phyloP scores from a whole-genome alignment of 306 rosid species.

The Cicer chorassanicum region DNA sequence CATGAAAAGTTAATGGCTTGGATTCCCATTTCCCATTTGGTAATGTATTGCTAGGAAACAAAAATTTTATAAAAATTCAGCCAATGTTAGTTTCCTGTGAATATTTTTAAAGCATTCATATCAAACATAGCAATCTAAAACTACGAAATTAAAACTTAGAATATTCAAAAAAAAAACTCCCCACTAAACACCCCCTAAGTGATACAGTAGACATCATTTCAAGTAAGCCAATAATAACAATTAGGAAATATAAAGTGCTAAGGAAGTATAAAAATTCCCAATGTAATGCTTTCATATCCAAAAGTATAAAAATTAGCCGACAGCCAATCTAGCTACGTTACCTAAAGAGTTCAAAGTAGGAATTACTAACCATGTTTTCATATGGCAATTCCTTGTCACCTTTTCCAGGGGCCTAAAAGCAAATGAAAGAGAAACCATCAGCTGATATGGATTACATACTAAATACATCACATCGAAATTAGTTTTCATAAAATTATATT shows the following conservation, averaged over 20 bases:
- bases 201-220: conserved; percentile 22
- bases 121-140: background rate
- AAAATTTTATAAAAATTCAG: background rate
- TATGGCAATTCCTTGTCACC: conserved; percentile 86
- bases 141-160: background rate
- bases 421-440: conserved; percentile 46
- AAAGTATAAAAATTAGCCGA: background rate
- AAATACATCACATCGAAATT: background rate
- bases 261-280: background rate
- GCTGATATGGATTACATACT: conserved; percentile 7
- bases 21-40: background rate
- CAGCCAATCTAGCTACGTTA: conserved; percentile 14
- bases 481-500: conserved; percentile 36
- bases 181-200: background rate
- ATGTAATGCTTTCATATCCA: conserved; percentile 6
- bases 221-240: conserved; percentile 6
- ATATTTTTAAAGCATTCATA: background rate
- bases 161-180: background rate
- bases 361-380: conserved; percentile 82
- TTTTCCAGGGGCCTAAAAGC: conserved; percentile 87
- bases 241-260: conserved; percentile 6
- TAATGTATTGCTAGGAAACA: background rate
- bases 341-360: conserved; percentile 32
- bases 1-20: background rate
- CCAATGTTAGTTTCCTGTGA: background rate